Percentiles rank a stretch among this genome's conserved stretches.
Conservation (phyloP, 768 basidiomycete genomes). For the Candolleomyces aberdarensis region DNA sequence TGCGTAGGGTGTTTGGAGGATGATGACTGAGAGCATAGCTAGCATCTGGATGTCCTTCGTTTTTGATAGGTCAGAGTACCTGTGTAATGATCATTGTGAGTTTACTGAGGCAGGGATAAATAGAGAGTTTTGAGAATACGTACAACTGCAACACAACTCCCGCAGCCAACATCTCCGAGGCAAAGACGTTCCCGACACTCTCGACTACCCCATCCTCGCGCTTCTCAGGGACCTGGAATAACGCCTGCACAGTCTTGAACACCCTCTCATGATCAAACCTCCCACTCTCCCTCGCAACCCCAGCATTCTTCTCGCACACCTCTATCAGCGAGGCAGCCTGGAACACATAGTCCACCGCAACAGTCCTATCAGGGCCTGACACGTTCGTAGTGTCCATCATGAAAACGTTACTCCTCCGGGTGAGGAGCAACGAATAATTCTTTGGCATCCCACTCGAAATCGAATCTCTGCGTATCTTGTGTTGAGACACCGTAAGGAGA, state of each 20-base stretch:
- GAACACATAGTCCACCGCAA: constrained; percentile 65
- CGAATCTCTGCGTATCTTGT: constrained; percentile 35
- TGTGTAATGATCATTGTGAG: constrained; percentile 14
- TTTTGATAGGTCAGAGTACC: constrained; percentile 38
- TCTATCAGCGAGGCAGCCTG: constrained; percentile 33
- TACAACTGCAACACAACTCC: constrained; percentile 47
- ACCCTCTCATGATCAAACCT: constrained; percentile 70
- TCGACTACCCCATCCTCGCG: constrained; percentile 8
- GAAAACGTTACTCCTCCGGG: constrained; percentile 56
- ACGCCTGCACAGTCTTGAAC: constrained; percentile 52
- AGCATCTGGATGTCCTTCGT: constrained; percentile 78
- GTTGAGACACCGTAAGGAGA: constrained; percentile 58
- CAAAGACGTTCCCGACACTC: constrained; percentile 15
- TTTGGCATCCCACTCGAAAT: constrained; percentile 39
- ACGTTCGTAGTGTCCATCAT: constrained; percentile 51
- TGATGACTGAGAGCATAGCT: constrained; percentile 69
- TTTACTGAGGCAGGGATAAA: background rate
- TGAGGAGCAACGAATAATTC: constrained; percentile 41
- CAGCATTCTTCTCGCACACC: constrained; percentile 59
- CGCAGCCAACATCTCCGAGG: constrained; percentile 31
- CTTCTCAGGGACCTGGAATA: constrained; percentile 34
- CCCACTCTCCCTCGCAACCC: constrained; percentile 53
- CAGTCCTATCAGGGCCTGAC: constrained; percentile 49
- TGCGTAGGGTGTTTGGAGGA: constrained; percentile 48
- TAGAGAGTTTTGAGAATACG: constrained; percentile 18